A percentile compares a stretch with the other conserved stretches of the same genome.
Conservation (phyloP, 2,329 filamentous ascomycete species). For the Fusarium lyarnte region DNA sequence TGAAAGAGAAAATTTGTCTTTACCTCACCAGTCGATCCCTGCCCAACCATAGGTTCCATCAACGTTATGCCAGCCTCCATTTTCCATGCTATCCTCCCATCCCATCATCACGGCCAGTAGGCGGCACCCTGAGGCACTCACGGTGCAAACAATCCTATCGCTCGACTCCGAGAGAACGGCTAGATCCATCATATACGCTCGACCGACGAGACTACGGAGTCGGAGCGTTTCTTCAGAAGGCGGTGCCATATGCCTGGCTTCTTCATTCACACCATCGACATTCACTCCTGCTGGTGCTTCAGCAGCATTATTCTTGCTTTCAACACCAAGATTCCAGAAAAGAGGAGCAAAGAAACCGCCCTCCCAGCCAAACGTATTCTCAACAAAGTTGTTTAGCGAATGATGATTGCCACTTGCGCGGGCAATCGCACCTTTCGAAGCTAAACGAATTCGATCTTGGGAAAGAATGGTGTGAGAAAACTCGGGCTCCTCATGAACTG, state of each 20-base stretch:
- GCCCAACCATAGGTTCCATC: slow-evolving; percentile 75
- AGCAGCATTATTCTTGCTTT: slow-evolving; percentile 54
- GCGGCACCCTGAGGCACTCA: slow-evolving; percentile 77
- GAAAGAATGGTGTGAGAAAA: slow-evolving; percentile 68
- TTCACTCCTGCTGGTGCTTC: slow-evolving; percentile 45
- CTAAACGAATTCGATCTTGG: slow-evolving; percentile 80
- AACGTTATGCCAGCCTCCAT: slow-evolving; percentile 79
- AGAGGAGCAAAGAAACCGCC: slow-evolving; percentile 85
- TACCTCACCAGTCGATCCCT: slow-evolving; percentile 51
- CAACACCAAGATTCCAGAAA: slow-evolving; percentile 78
- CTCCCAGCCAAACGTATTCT: slow-evolving; percentile 85
- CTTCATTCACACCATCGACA: slow-evolving; percentile 38
- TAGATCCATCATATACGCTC: slow-evolving; percentile 85
- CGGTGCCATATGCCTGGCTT: slow-evolving; percentile 39
- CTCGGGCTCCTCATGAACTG: slow-evolving; percentile 74
- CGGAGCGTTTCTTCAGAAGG: slow-evolving; percentile 66
- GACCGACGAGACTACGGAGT: slow-evolving; percentile 77
- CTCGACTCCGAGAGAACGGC: slow-evolving; percentile 74
- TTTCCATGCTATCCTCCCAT: slow-evolving; percentile 73
- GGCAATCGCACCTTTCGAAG: slow-evolving; percentile 65
- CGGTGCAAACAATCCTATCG: slow-evolving; percentile 79
- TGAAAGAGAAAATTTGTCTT: background rate
- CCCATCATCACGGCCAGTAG: slow-evolving; percentile 87
- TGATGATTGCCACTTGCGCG: slow-evolving; percentile 54
- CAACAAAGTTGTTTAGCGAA: slow-evolving; percentile 72